Base-by-base conservation (phyloP, 2,329 filamentous ascomycete genomes). In the Plectosphaerella cucumerina region DNA sequence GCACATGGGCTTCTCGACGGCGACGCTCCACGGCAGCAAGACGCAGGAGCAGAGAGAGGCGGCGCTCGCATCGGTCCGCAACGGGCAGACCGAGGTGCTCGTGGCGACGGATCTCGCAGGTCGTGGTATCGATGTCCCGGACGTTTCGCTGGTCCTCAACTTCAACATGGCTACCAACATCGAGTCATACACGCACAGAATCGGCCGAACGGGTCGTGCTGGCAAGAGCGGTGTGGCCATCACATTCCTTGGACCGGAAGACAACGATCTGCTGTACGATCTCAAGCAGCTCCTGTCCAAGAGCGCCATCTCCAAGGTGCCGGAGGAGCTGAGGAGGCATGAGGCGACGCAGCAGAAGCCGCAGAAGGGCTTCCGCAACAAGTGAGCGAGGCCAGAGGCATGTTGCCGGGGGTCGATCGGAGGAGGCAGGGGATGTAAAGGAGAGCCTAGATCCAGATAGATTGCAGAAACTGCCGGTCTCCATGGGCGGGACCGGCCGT, bases 121-220 rank as follows among this genome's bases (percentile, higher is more conserved):
- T 56, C 85, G 94, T 76, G 94, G 94, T 90, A 97, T 99, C 68
- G 94, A 99, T 70, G 92, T 99, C 4, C 85, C 89, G 0, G 94
- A 97, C 64, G 94, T 99, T 39, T 89, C 84, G 55, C 80, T 99
- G 53, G 94, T 99, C 51, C 81, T 99, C 67, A 99, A 99, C 75
- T 99, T 97, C 82, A 99, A 97, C 77, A 97, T 99, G 94, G 88
- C 94, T 1, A 85, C 75, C 12, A 90, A 78, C 59, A 97, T 99
- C 59, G 94, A 99, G 73, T 87, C 84, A 64, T 99, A 99, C 68
- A 97, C 93, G 3, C 94, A 99, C 77, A 86, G 94, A 74, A 88
- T 99, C 63, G 94, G 94, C 69, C 87, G 94, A 74, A 99, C 94
- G 2, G 94, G 94, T 78, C 88, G 94, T 85, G 94, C 94, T 2